Conservation (phyloP, 495 filamentous ascomycete species). For the Xylaria castorea region DNA sequence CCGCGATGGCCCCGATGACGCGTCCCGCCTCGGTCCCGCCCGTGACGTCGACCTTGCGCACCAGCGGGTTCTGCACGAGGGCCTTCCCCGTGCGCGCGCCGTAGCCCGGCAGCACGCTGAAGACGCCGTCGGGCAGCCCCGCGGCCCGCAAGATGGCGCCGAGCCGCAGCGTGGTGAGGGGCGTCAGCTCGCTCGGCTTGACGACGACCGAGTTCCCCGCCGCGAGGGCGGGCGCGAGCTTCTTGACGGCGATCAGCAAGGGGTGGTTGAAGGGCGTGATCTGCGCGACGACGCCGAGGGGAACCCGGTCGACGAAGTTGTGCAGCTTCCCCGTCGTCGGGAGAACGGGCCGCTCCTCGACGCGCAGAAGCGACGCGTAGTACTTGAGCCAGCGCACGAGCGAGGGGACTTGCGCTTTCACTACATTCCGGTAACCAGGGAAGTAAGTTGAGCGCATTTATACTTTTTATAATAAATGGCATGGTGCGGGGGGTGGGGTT, state of each 20-base stretch:
- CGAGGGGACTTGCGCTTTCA: slow-evolving; percentile 68
- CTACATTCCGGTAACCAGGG: not conserved
- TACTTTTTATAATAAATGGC: too few species aligned
- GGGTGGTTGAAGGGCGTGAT: slow-evolving; percentile 74
- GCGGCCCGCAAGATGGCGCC: slow-evolving; percentile 59
- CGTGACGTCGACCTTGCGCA: slow-evolving; percentile 69
- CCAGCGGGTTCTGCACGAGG: slow-evolving; percentile 58
- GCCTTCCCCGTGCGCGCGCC: slow-evolving; percentile 60
- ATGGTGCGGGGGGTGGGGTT: not conserved
- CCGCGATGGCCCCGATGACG: slow-evolving; percentile 54
- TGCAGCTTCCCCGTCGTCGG: slow-evolving; percentile 66
- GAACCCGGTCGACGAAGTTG: slow-evolving; percentile 65
- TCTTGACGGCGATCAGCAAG: slow-evolving; percentile 68
- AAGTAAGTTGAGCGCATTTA: not conserved
- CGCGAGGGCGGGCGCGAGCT: slow-evolving; percentile 65
- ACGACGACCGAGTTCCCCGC: slow-evolving; percentile 68
- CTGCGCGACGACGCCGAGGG: slow-evolving; percentile 67
- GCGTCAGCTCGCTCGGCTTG: slow-evolving; percentile 68
- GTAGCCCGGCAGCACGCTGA: slow-evolving; percentile 64
- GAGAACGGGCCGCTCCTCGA: slow-evolving; percentile 65
- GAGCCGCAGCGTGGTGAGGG: slow-evolving; percentile 61
- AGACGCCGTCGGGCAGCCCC: slow-evolving; percentile 62
- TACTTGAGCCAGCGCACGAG: slow-evolving; percentile 71
- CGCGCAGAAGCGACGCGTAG: slow-evolving; percentile 64
- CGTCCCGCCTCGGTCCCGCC: slow-evolving; percentile 59